Evolutionary conservation across 306 rosid genomes (phyloP), one percentile per base, ranked within the genome.

Genomic region (Quercus dentata): DNA sequence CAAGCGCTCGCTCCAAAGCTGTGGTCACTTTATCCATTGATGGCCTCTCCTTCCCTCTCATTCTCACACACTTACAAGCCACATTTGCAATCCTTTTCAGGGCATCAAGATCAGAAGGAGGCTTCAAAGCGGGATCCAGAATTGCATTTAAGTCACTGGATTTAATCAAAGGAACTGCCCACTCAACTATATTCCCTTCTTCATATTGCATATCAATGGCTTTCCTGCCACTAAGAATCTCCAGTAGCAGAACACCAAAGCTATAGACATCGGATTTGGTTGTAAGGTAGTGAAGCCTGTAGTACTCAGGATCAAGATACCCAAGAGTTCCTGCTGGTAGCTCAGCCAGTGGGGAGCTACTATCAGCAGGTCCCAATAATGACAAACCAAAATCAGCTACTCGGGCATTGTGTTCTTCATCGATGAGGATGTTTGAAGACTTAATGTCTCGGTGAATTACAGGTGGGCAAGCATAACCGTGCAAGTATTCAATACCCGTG

Each of bases 11-110:
- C 76, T 95, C 99, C 74, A 95, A 83, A 5, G 96, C 86, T n/a
- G 99, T 95, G 19, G 99, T 95, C 63, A 92, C 99, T 87, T 87
- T 91, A 75, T 95, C 99, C 98, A 95, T 95, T 23, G 99, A 92
- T 21, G 99, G 98, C 80, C 98, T 92, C 79, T 95, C 99, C 82
- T 92, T 91, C 56, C 97, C 98, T 88, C 95, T 92, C 99, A 95
- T 95, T 64, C 97, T 88, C 84, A 95, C 99, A 65, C 99, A 87
- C 78, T 91, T 95, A 52, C 96, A 90, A 4, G 97, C 97, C 77
- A 95, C 98, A 62, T 92, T 91, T 3, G 98, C 92, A n/a, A 95
- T 95, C 85, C 96, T 91, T 71, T 88, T 92, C 91, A 95, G 82
- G 21, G 98, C 92, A 78, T 91, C 99, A 6, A 85, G 8, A 84